phyloP scores from a whole-genome alignment of 768 basidiomycete genomes.

The Boletus subparvulus region DNA sequence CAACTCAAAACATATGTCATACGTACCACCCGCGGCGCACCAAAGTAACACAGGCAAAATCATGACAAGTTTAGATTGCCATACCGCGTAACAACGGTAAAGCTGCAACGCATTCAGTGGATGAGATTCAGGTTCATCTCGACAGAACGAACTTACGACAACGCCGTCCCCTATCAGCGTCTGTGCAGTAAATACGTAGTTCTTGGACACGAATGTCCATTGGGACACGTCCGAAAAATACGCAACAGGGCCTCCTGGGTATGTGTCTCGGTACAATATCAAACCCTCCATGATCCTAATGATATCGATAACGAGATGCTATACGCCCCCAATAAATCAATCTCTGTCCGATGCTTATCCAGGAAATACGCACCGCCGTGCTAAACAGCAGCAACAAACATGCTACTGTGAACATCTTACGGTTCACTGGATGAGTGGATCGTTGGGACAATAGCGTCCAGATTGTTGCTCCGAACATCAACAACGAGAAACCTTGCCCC shows the following conservation, averaged over 20 bases:
- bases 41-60: too few relatives aligned
- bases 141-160: slow-evolving; percentile 10
- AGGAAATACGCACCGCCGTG: neutral
- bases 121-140: neutral
- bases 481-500: neutral
- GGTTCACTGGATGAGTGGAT: neutral
- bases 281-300: neutral
- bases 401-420: neutral
- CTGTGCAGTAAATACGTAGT: slow-evolving; percentile 11
- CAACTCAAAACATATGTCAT: too few relatives aligned
- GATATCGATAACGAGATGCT: neutral
- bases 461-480: neutral
- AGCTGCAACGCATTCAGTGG: neutral
- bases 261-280: neutral
- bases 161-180: slow-evolving; percentile 25
- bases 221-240: slow-evolving; percentile 4
- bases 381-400: neutral
- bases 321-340: neutral
- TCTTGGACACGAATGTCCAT: slow-evolving; percentile 28
- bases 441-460: neutral
- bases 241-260: neutral
- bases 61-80: too few relatives aligned
- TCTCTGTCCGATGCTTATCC: neutral
- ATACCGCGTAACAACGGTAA: too few relatives aligned
- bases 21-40: too few relatives aligned